These are phyloP conservation scores for Amauroascus niger DNA, from an alignment of 2,329 filamentous ascomycete species.

Conservation along the genomic window DNA sequence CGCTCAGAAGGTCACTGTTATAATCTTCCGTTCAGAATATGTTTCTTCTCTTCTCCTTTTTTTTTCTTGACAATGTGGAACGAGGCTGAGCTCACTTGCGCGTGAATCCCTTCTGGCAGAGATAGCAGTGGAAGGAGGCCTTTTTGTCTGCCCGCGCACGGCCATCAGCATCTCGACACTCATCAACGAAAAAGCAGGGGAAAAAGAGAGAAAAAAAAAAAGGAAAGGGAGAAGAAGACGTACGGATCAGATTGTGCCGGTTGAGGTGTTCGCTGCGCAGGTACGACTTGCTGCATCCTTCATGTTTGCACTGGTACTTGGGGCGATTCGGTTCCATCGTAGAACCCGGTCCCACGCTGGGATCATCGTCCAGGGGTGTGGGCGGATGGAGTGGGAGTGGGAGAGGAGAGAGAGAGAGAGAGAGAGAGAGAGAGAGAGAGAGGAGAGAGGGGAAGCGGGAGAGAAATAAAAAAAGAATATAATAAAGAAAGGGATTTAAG, in stretches of 20 bases:
- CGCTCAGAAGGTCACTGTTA: conserved; percentile 20
- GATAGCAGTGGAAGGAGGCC: conserved; percentile 18
- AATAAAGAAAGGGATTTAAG: too few species aligned
- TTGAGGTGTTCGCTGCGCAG: conserved; percentile 20
- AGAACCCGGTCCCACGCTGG: conserved; percentile 9
- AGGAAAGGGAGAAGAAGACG: conserved; percentile 3
- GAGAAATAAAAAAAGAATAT: too few species aligned
- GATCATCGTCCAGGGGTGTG: conserved; percentile 9
- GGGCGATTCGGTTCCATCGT: conserved; percentile 14
- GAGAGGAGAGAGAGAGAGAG: too few species aligned
- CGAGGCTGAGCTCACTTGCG: conserved; percentile 19
- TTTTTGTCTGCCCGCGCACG: conserved; percentile 20
- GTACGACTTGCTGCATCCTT: conserved; percentile 20
- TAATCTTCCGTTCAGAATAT: too few species aligned
- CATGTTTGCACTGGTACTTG: conserved; percentile 17
- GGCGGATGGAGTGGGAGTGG: neutral
- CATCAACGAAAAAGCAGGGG: too few species aligned
- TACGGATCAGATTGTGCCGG: conserved; percentile 20
- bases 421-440: too few species aligned
- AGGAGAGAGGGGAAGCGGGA: too few species aligned
- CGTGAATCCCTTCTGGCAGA: conserved; percentile 19
- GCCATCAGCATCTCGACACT: too few species aligned
- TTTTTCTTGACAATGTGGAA: too few species aligned
- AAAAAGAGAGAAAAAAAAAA: neutral
- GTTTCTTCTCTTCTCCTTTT: too few species aligned